Evolutionary conservation across 352 stramenopile genomes (phyloP).

Genomic region (Globisporangium paroecandrum): DNA sequence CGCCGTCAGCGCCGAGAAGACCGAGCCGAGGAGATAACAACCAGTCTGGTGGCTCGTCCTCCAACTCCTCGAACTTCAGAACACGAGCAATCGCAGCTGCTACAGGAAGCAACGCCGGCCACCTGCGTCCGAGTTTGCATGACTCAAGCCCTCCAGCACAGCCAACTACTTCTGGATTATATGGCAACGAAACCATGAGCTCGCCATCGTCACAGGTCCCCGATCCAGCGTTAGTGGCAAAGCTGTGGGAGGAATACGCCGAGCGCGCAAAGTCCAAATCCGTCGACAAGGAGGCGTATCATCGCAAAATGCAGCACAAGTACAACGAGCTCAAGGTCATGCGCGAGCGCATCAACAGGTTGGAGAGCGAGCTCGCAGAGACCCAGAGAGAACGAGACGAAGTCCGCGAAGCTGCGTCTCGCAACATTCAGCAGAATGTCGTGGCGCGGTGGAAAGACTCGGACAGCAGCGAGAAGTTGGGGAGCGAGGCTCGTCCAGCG

Average conservation of each 20-base stretch:
- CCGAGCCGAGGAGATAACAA: constrained; percentile 26
- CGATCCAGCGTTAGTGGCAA: constrained; percentile 44
- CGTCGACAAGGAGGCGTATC: constrained; percentile 51
- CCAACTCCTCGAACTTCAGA: constrained; percentile 25
- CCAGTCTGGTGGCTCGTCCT: constrained; percentile 11
- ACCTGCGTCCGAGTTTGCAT: neutral
- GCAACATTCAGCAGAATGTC: constrained; percentile 11
- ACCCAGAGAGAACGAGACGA: constrained; percentile 37
- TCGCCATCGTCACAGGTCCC: constrained; percentile 9
- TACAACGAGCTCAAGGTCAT: constrained; percentile 60
- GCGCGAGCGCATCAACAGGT: constrained; percentile 39
- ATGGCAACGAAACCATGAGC: neutral
- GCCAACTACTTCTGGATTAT: neutral
- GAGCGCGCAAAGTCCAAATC: constrained; percentile 43
- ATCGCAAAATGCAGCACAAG: constrained; percentile 69
- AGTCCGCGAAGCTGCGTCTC: constrained; percentile 18
- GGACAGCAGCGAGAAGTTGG: constrained; percentile 7
- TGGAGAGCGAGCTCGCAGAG: constrained; percentile 44
- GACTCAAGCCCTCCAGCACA: neutral
- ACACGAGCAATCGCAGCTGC: constrained; percentile 21
- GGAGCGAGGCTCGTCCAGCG: neutral
- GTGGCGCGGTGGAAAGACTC: constrained; percentile 11
- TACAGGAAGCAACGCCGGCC: neutral
- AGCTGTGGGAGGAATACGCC: constrained; percentile 61
- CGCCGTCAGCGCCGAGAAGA: constrained; percentile 19